These are phyloP conservation scores for Ilyonectria mors-panacis DNA, from an alignment of 2,329 filamentous ascomycete species.

Conservation along the genomic window DNA sequence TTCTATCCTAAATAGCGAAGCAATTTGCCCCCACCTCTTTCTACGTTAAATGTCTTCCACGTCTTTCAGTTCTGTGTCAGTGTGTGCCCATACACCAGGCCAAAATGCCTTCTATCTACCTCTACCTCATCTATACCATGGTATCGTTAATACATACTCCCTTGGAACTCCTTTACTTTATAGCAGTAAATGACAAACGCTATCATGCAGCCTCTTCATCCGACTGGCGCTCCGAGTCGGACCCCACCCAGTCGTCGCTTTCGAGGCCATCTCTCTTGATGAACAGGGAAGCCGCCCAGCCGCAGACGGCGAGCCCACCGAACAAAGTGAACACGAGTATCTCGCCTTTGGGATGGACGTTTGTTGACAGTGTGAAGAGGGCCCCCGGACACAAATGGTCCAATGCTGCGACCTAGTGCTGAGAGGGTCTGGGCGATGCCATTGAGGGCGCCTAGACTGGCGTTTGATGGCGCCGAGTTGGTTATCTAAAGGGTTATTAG, in stretches of 20 bases:
- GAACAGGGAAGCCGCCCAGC: constrained; percentile 84
- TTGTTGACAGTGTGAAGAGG: constrained; percentile 84
- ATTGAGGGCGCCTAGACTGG: constrained; percentile 90
- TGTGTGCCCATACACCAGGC: neutral
- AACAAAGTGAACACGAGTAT: constrained; percentile 90
- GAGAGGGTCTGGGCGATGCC: constrained; percentile 95
- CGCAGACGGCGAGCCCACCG: constrained; percentile 84
- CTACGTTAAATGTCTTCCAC: neutral
- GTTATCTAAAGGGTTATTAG: constrained; percentile 75
- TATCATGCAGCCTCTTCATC: constrained; percentile 42
- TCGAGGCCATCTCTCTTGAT: constrained; percentile 77
- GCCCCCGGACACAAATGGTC: constrained; percentile 89
- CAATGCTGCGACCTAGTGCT: constrained; percentile 88
- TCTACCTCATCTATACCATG: constrained; percentile 3
- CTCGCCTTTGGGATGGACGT: constrained; percentile 85
- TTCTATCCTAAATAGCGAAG: neutral
- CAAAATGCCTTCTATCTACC: neutral
- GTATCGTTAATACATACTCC: neutral
- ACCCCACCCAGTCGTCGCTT: constrained; percentile 67
- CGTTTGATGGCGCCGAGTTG: constrained; percentile 89
- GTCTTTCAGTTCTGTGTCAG: neutral
- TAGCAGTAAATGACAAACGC: neutral
- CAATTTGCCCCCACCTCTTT: neutral
- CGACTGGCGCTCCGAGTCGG: constrained; percentile 43
- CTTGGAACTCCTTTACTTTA: neutral